Percentiles rank a stretch among this genome's conserved stretches.
Conservation (phyloP, 2,329 filamentous ascomycete species). For the Furcasterigmium sp. region DNA sequence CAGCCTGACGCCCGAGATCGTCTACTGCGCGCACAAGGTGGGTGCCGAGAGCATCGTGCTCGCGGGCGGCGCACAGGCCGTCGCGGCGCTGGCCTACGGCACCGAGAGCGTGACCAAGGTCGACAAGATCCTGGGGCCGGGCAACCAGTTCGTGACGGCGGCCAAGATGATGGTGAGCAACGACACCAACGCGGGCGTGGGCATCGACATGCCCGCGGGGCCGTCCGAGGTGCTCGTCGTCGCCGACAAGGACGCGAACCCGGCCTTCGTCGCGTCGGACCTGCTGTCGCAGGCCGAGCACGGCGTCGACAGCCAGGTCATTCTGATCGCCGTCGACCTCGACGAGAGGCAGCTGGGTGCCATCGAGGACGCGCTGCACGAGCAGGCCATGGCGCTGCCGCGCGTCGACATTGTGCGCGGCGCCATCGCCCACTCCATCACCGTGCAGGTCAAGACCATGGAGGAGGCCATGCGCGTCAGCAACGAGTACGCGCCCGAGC, state of each 20-base stretch:
- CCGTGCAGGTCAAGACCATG: conserved; percentile 67
- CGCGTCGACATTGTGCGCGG: conserved; percentile 90
- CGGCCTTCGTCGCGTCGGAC: conserved; percentile 92
- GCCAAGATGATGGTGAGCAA: conserved; percentile 98
- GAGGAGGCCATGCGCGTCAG: conserved; percentile 74
- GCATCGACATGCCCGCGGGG: conserved; percentile 97
- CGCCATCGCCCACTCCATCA: conserved; percentile 86
- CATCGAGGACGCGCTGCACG: conserved; percentile 88
- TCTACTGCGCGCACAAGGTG: conserved; percentile 95
- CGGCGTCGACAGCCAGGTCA: conserved; percentile 91
- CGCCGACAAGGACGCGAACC: conserved; percentile 81
- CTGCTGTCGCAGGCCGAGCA: conserved; percentile 95
- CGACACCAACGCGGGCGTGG: conserved; percentile 89
- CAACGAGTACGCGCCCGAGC: conserved; percentile 94
- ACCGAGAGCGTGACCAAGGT: conserved; percentile 94
- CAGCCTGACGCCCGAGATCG: conserved; percentile 90
- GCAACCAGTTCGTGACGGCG: conserved; percentile 97
- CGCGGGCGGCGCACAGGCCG: conserved; percentile 89
- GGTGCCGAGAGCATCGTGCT: conserved; percentile 94
- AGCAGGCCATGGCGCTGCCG: conserved; percentile 80
- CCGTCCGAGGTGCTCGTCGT: conserved; percentile 96
- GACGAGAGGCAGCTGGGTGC: conserved; percentile 66
- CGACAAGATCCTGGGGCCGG: conserved; percentile 96
- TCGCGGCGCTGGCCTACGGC: conserved; percentile 95
- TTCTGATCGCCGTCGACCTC: conserved; percentile 81